A percentile compares a stretch with the other conserved stretches of the same genome.
phyloP scores from a whole-genome alignment of 805 yeast species.

The Zygotorulaspora chibaensis region DNA sequence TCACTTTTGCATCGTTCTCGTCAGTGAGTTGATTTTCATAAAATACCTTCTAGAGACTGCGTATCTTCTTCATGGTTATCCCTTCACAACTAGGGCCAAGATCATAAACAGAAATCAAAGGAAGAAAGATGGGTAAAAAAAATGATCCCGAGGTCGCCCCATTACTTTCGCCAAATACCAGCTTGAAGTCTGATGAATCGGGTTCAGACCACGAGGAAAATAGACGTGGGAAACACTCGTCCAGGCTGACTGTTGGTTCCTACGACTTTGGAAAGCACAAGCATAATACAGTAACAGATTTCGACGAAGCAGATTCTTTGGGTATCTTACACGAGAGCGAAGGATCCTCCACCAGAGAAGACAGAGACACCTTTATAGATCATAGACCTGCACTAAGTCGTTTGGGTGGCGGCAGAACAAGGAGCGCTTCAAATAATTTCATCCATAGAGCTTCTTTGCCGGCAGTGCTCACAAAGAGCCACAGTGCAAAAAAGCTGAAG shows the following conservation, averaged over 20 bases:
- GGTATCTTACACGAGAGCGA: conserved; percentile 33
- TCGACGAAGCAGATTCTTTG: conserved; percentile 33
- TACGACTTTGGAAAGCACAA: conserved; percentile 4
- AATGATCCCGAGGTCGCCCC: conserved; percentile 5
- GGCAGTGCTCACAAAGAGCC: conserved; percentile 6
- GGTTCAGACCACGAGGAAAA: neutral
- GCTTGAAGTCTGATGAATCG: conserved; percentile 12
- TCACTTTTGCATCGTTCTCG: too few species aligned
- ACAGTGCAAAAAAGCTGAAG: conserved; percentile 4
- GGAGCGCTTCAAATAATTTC: conserved; percentile 6
- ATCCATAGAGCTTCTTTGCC: conserved; percentile 12
- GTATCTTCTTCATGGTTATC: neutral
- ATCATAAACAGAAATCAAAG: neutral
- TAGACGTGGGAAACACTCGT: neutral
- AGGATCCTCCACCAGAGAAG: conserved; percentile 12
- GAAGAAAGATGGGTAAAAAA: conserved; percentile 3
- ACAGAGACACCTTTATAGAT: conserved; percentile 23
- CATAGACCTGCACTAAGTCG: conserved; percentile 24
- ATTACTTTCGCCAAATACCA: conserved; percentile 14
- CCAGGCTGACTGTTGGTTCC: conserved; percentile 2
- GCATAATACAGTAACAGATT: conserved; percentile 21
- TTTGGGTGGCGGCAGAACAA: conserved; percentile 10
- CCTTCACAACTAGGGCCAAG: too few species aligned
- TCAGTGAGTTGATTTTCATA: too few species aligned
- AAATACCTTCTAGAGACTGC: too few species aligned